Percentiles rank a stretch among this genome's conserved stretches.
Evolutionary conservation across 2,329 filamentous ascomycete genomes (phyloP).

Genomic region (Penicillium occitanis): DNA sequence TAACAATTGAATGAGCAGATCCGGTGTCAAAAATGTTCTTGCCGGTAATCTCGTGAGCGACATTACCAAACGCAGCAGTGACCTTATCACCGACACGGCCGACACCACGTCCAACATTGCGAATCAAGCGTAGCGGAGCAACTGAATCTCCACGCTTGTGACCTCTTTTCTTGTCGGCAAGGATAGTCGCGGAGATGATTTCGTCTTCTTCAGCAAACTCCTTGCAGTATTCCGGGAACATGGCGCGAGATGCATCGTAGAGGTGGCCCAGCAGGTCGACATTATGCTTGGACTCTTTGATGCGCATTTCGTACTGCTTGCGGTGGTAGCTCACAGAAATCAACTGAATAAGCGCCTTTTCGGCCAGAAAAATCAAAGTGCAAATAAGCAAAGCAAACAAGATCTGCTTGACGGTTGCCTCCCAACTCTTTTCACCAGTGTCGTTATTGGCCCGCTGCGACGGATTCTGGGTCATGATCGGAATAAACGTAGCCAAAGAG

Average conservation of each 20-base stretch:
- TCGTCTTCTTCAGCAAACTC: conserved; percentile 93
- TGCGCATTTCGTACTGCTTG: conserved; percentile 66
- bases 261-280: conserved; percentile 78
- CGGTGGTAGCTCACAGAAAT: conserved; percentile 69
- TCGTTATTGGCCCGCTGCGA: conserved; percentile 32
- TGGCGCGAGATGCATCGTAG: conserved; percentile 81
- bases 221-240: conserved; percentile 89
- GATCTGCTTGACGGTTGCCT: conserved; percentile 57
- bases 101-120: conserved; percentile 64
- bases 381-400: conserved; percentile 59
- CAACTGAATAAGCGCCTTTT: conserved; percentile 62
- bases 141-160: conserved; percentile 60
- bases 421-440: conserved; percentile 49
- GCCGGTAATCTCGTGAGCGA: conserved; percentile 91
- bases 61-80: conserved; percentile 86
- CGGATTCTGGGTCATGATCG: conserved; percentile 49
- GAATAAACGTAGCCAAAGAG: conserved; percentile 60
- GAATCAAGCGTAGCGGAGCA: conserved; percentile 76
- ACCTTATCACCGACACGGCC: conserved; percentile 88
- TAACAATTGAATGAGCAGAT: conserved; percentile 82
- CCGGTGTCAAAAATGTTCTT: conserved; percentile 94
- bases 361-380: conserved; percentile 57
- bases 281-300: conserved; percentile 87
- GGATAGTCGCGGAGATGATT: conserved; percentile 79
- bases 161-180: conserved; percentile 59